Evolutionary conservation across 768 basidiomycete genomes (phyloP), one percentile per base, ranked within the genome.

Genomic region (Lyophyllum shimeji): DNA sequence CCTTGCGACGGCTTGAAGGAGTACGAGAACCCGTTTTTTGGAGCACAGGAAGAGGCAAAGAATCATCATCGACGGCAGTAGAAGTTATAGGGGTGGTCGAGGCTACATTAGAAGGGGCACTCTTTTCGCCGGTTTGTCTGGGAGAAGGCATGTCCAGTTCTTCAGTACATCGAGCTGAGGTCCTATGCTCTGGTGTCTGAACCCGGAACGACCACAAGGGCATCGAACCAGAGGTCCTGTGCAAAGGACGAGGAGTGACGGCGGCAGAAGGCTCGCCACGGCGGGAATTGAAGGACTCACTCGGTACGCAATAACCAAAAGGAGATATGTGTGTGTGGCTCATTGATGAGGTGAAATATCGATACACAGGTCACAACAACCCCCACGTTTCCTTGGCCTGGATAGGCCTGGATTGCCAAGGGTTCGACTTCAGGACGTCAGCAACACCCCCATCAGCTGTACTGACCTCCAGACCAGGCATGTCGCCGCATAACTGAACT

Each of bases 41-140:
- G 3, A 75, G 53, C 18, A 71, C 78, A 29, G 82, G 82, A 17
- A 70, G 65, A 31, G 81, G 82, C 21, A 82, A 72, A 0, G 65
- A 48, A 24, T 69, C 61, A 27, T 69, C 61, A 27, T 66, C 69
- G 25, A 65, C 56, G 13, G 67, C 65, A 3, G 65, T 66, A 37
- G 69, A 68, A 18, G 69, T 60, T 24, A 63, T 57, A 29, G 68
- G 61, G n/a, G 65, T 64, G 39, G 65, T 57, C 48, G 62, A 63
- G 44, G 57, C 56, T 33, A 48, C 20, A 21, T 52, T 59, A 23
- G 52, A 53, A 46, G 63, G 45, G 53, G 18, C 57, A 23, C 47
- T 53, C 46, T 61, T 56, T 43, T 57, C 45, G 55, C 44, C 46
- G 34, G 46, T 46, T 54, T 49, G 48, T 43, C 53, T 59, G 21